Percentiles rank a stretch among this genome's conserved stretches.
Evolutionary conservation across 345 rosid genomes (phyloP).

Genomic region (Bretschneidera sinensis): DNA sequence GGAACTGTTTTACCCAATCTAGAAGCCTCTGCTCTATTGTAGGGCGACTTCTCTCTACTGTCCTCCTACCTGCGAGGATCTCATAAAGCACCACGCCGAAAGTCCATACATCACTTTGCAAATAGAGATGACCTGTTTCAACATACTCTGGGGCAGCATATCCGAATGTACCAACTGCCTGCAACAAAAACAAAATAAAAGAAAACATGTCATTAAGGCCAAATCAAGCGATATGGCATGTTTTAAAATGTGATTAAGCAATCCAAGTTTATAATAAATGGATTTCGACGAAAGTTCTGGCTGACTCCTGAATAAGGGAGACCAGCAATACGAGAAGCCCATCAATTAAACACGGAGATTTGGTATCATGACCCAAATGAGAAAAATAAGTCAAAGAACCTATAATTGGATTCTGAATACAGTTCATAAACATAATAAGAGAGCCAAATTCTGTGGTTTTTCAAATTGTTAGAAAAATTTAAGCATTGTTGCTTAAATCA

Average conservation of each 20-base stretch:
- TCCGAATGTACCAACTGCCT: slow-evolving; percentile 93
- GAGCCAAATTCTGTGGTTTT: no score
- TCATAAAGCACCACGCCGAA: slow-evolving; percentile 94
- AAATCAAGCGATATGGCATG: background rate
- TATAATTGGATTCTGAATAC: no score
- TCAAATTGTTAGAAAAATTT: no score
- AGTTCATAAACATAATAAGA: no score
- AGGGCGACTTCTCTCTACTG: slow-evolving; percentile 67
- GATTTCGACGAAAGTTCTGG: background rate
- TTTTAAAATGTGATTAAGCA: background rate
- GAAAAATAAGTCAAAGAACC: no score
- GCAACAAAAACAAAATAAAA: slow-evolving; percentile 10
- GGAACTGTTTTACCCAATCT: slow-evolving; percentile 87
- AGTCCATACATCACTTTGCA: slow-evolving; percentile 68
- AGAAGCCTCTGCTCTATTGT: slow-evolving; percentile 60
- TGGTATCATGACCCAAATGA: no score
- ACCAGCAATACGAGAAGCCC: no score
- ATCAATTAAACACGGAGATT: no score
- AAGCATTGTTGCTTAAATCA: no score
- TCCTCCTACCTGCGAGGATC: slow-evolving; percentile 81
- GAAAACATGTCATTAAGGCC: background rate
- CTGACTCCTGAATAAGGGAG: no score
- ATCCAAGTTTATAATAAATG: no score
- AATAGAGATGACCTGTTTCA: slow-evolving; percentile 78
- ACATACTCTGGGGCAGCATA: slow-evolving; percentile 95